Evolutionary conservation across 1,139 yeast species (phyloP), one percentile per base, ranked within the genome.

Genomic region (Scheffersomyces segobiensis): DNA sequence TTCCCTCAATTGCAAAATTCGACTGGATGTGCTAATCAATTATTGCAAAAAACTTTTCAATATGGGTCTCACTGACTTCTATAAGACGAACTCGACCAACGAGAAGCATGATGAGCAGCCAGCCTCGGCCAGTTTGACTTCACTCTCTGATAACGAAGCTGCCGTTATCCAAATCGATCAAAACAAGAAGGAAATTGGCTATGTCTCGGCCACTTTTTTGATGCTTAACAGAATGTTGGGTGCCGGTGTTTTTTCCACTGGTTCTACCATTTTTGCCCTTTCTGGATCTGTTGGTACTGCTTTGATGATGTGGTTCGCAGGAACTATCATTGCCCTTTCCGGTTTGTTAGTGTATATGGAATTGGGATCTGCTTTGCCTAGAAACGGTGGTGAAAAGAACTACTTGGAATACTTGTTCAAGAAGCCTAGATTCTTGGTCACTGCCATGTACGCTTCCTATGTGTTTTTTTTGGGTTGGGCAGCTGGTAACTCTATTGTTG

Each of bases 331-430:
- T 64, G 91, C 96, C 4, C 78, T 88, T 50, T 78, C 89, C 42
- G 97, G 97, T 3, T 78, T 91, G 64, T 81, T 86, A 67, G 92
- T 89, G 6, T 91, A 90, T 70, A 82, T 91, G 84, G 97, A 91
- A 71, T 88, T 90, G 72, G 97, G 97, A 19, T 84, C 92, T 14
- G 92, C 91, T 50, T 85, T 91, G 63, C 95, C 96, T 46, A 85
- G 89, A 72, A 90, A 91, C 67, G 97, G 97, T 63, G 97, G 97
- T 63, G 97, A 91, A 70, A 90, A 91, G 75, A 89, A 89, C 68
- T 91, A 91, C 70, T 78, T 91, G 65, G 96, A 90, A 71, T 87
- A 84, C 66, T 85, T 90, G 62, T 91, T 81, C 75, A 80, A 78
- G 56, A 84, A 81, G 67, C 97, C 97, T 39, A 84, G 80, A 67